Evolutionary conservation across 2,329 filamentous ascomycete genomes (phyloP).

Genomic region (Hymenoscyphus fraxineus): DNA sequence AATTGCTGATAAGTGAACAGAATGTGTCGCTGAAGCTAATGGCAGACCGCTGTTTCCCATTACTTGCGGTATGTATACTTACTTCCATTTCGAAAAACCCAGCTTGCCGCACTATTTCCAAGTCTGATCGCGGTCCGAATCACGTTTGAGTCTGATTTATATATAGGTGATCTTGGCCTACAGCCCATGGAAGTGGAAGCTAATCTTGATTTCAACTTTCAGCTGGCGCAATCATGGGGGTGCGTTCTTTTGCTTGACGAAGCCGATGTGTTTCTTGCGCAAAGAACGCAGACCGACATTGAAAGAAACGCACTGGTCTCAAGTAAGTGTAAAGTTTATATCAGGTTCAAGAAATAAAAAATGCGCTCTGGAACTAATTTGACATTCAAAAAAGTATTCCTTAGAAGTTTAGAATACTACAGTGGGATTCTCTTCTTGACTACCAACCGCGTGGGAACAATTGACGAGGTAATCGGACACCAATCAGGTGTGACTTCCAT

Average conservation of each 20-base stretch:
- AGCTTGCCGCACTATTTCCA: too few relatives aligned
- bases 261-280: too few relatives aligned
- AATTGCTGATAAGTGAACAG: slow-evolving; percentile 31
- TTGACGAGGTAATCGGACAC: slow-evolving; percentile 20
- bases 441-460: slow-evolving; percentile 28
- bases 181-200: slow-evolving; percentile 62
- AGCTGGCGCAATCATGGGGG: slow-evolving; percentile 69
- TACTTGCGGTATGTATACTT: slow-evolving; percentile 46
- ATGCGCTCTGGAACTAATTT: slow-evolving; percentile 11
- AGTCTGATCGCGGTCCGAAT: too few relatives aligned
- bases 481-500: too few relatives aligned
- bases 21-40: slow-evolving; percentile 51
- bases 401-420: slow-evolving; percentile 35
- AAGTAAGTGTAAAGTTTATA: slow-evolving; percentile 12
- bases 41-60: slow-evolving; percentile 48
- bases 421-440: slow-evolving; percentile 37
- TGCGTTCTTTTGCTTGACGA: slow-evolving; percentile 35
- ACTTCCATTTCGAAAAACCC: neutral
- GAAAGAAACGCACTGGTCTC: slow-evolving; percentile 38
- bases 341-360: neutral
- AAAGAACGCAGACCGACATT: slow-evolving; percentile 39
- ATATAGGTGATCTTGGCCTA: slow-evolving; percentile 55
- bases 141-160: too few relatives aligned
- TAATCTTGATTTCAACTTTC: slow-evolving; percentile 64
- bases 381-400: slow-evolving; percentile 30